Conservation (phyloP, 2,329 filamentous ascomycete species). For the Aureobasidium sp. region DNA sequence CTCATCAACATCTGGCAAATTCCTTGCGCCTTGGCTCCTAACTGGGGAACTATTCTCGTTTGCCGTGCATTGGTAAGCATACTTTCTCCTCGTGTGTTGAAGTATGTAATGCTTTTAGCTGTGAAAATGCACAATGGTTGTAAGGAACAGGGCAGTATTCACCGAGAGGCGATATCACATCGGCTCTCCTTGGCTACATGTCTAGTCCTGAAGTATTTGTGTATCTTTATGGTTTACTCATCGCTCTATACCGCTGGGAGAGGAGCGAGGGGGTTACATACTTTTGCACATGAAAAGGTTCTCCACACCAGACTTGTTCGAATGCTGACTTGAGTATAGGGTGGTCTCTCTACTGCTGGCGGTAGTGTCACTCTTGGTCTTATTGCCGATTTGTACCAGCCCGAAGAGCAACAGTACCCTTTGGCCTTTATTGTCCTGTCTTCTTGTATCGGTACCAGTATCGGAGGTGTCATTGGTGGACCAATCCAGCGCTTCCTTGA, state of each 20-base stretch:
- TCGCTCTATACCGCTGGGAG: neutral
- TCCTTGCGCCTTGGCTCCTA: slow-evolving; percentile 40
- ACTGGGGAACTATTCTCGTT: slow-evolving; percentile 34
- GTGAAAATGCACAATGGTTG: neutral
- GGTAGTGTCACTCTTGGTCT: slow-evolving; percentile 57
- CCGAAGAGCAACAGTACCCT: slow-evolving; percentile 49
- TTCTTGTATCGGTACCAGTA: slow-evolving; percentile 14
- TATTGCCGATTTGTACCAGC: slow-evolving; percentile 53
- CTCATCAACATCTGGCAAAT: slow-evolving; percentile 72
- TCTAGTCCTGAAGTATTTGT: neutral
- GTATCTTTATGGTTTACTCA: neutral
- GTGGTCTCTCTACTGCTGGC: slow-evolving; percentile 44
- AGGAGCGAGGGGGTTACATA: too few relatives aligned
- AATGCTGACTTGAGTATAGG: slow-evolving; percentile 19
- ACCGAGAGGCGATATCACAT: neutral
- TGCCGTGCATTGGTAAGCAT: slow-evolving; percentile 37
- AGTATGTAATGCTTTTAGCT: neutral
- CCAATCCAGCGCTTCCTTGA: slow-evolving; percentile 32
- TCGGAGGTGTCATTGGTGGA: slow-evolving; percentile 13
- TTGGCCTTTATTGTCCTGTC: slow-evolving; percentile 39
- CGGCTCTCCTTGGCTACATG: neutral
- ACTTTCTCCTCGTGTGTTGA: neutral
- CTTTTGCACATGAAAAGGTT: neutral
- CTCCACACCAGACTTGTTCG: slow-evolving; percentile 24
- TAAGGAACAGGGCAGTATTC: neutral